Evolutionary conservation across 169 alveolate genomes (phyloP).

Genomic region (Plasmodium adleri): DNA sequence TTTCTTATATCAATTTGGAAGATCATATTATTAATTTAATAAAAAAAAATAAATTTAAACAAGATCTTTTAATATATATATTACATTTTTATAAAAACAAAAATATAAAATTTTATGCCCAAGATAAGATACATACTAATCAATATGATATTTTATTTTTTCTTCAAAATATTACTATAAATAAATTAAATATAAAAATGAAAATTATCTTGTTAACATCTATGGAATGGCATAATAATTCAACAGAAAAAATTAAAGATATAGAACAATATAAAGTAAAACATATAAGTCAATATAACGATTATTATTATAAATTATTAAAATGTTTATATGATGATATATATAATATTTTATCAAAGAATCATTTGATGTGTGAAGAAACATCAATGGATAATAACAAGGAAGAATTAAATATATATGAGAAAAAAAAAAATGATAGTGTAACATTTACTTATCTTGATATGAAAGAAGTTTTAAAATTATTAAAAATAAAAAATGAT

Average conservation of each 20-base stretch:
- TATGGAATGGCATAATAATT: slow-evolving; percentile 13
- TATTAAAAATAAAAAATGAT: slow-evolving; percentile 20
- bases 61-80: slow-evolving; percentile 36
- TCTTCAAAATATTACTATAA: slow-evolving; percentile 14
- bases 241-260: neutral
- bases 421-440: slow-evolving; percentile 9
- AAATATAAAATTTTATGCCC: neutral
- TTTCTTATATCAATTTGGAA: slow-evolving; percentile 15
- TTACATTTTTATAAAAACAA: slow-evolving; percentile 52
- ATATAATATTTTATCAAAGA: slow-evolving; percentile 11
- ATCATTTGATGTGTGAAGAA: neutral
- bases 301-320: slow-evolving; percentile 46
- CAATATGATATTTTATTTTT: neutral
- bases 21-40: slow-evolving; percentile 21
- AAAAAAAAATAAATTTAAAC: slow-evolving; percentile 43
- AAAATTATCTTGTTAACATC: slow-evolving; percentile 68
- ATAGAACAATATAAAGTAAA: neutral
- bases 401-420: neutral
- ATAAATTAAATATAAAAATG: slow-evolving; percentile 55
- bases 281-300: slow-evolving; percentile 1
- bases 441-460: slow-evolving; percentile 19
- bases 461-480: slow-evolving; percentile 69
- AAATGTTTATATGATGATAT: slow-evolving; percentile 46
- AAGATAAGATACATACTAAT: neutral
- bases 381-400: neutral